phyloP scores from a whole-genome alignment of 768 basidiomycete genomes.

The Rhizopogon sp. region DNA sequence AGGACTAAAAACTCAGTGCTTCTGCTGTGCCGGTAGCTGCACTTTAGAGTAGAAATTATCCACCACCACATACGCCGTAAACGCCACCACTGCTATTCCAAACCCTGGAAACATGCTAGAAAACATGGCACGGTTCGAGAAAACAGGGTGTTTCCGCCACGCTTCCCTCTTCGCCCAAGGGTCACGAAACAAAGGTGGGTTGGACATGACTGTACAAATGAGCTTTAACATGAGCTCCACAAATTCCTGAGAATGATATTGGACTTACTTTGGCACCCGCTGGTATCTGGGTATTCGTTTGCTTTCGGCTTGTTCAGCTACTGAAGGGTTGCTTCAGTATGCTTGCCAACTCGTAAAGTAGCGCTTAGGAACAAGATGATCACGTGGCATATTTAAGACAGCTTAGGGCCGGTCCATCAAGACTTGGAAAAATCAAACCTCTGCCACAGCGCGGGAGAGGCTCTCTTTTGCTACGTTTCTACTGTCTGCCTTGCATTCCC shows the following conservation, averaged over 20 bases:
- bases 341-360: not conserved
- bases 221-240: not conserved
- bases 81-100: constrained; percentile 88
- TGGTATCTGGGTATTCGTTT: not conserved
- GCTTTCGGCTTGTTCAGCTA: not conserved
- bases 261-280: not conserved
- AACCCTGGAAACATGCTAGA: constrained; percentile 91
- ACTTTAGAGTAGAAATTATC: constrained; percentile 62
- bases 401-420: constrained; percentile 55
- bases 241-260: no score
- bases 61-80: constrained; percentile 83
- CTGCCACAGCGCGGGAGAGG: constrained; percentile 16
- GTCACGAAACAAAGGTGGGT: constrained; percentile 77
- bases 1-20: constrained; percentile 3
- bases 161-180: constrained; percentile 93
- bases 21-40: constrained; percentile 11
- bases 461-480: constrained; percentile 22
- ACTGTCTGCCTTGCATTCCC: constrained; percentile 21
- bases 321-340: no score
- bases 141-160: constrained; percentile 89
- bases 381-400: constrained; percentile 15
- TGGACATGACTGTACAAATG: constrained; percentile 39
- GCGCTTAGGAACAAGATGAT: constrained; percentile 2
- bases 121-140: constrained; percentile 84
- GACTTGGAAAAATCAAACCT: constrained; percentile 35